Conservation (phyloP, 2,329 filamentous ascomycete species). For the Exophiala bonariae region DNA sequence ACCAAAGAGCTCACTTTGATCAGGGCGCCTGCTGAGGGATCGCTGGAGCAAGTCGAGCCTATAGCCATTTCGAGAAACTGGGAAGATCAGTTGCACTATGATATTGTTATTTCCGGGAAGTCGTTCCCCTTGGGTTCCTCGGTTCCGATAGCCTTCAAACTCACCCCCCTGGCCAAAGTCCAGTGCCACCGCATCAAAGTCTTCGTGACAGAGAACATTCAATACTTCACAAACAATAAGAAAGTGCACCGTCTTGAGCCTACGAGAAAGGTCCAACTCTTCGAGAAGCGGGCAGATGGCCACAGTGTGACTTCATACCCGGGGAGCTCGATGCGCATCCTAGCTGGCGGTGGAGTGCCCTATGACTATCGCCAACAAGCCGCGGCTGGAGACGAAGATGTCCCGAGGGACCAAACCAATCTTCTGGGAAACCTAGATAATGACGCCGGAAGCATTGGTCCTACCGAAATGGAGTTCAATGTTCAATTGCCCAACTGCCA, state of each 20-base stretch:
- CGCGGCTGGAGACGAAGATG: conserved; percentile 56
- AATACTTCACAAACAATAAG: conserved; percentile 86
- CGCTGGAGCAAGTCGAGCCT: conserved; percentile 85
- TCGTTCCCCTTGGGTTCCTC: conserved; percentile 86
- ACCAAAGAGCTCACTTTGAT: conserved; percentile 80
- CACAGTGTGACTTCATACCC: conserved; percentile 71
- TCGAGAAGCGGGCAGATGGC: conserved; percentile 84
- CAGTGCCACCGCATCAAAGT: conserved; percentile 92
- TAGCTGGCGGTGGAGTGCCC: conserved; percentile 78
- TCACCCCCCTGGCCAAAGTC: conserved; percentile 89
- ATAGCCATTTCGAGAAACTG: conserved; percentile 91
- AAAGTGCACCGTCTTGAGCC: conserved; percentile 82
- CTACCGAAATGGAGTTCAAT: conserved; percentile 92
- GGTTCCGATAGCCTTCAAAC: conserved; percentile 90
- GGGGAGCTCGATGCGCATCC: conserved; percentile 72
- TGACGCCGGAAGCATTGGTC: conserved; percentile 71
- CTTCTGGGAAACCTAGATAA: conserved; percentile 77
- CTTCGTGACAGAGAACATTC: conserved; percentile 83
- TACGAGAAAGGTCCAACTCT: conserved; percentile 77
- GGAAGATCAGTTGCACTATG: conserved; percentile 94
- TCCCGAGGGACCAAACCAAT: conserved; percentile 61
- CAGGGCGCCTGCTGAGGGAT: conserved; percentile 81
- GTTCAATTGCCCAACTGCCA: conserved; percentile 88
- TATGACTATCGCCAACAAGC: conserved; percentile 60
- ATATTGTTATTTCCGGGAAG: conserved; percentile 94